These are phyloP conservation scores for Citrullus colocynthis DNA, from an alignment of 306 rosid species.

Conservation along the genomic window DNA sequence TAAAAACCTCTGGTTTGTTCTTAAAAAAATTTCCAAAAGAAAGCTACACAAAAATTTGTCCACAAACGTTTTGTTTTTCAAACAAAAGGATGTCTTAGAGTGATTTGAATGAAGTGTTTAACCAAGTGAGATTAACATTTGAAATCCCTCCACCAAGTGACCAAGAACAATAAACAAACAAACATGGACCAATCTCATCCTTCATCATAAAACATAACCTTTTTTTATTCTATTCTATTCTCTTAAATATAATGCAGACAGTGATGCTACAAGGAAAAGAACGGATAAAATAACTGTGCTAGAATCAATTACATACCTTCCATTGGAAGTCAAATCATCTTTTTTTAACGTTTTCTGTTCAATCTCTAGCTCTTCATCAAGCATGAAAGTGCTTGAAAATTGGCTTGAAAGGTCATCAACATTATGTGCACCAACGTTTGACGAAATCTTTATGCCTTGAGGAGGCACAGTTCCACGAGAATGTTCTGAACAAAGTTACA, in stretches of 20 bases:
- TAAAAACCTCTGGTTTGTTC: not conserved
- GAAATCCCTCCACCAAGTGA: not conserved
- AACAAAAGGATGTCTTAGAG: not conserved
- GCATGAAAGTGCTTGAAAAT: conserved; percentile 81
- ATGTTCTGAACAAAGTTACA: conserved; percentile 1
- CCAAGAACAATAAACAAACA: not conserved
- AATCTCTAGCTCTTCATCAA: conserved; percentile 88
- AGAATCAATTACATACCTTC: conserved; percentile 39
- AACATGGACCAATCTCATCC: not conserved
- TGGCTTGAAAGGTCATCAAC: conserved; percentile 45
- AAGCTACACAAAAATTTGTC: not conserved
- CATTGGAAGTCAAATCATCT: conserved; percentile 28
- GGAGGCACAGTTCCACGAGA: conserved; percentile 26
- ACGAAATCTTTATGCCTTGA: conserved; percentile 23
- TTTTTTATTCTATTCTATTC: not conserved
- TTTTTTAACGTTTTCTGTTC: conserved; percentile 53
- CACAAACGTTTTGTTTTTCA: not conserved
- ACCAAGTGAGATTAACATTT: not conserved
- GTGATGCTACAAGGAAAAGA: not conserved
- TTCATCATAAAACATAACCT: not conserved
- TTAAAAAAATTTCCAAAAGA: not conserved
- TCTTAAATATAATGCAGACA: not conserved
- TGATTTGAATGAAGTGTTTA: not conserved
- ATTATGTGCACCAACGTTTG: conserved; percentile 24
- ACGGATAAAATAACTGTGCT: not conserved